Base-by-base conservation (phyloP, 176 grass and related monocot genomes). In the Leersia perrieri region DNA sequence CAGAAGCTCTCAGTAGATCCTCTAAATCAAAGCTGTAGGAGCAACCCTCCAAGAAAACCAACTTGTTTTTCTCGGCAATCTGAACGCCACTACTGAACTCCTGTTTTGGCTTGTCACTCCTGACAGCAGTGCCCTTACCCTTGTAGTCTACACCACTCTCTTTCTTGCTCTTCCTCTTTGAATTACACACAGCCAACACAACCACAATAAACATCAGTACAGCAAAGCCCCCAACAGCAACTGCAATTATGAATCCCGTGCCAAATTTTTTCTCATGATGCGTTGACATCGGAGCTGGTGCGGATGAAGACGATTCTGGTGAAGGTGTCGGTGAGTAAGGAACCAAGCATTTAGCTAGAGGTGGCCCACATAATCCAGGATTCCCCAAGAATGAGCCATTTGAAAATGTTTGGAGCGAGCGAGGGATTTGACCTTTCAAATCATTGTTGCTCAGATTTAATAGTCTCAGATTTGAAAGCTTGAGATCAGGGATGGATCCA, bases 1-100 rank as follows among this genome's bases (percentile, higher is more conserved):
- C 96, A 4, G 96, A 99, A 82, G 96, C 96, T 30, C 88, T 90
- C 34, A 99, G 83, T 62, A 99, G 75, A 80, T 99, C 96, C 86
- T 99, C 96, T 77, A 99, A 83, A 78, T 99, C 92, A 86, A 99
- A 99, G 85, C 87, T 93, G 78, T 99, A 95, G 31, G 85, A 77
- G 70, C 92, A 99, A 38, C 92, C 92, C 31, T 95, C 90, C 61
- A 99, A 89, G 88, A 95, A 99, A 61, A 91, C 82, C 49, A 99
- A 79, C 75, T 99, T 99, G 74, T 93, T 99, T 89, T 92, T 92
- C 65, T 91, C 88, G 38, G 90, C 55, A 67, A 83, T 86, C 75
- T 99, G 96, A 82, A 88, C 81, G 18, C 96, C 92, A 14, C 92
- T 99, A 79, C 87, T 93, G 70, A 87, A 91, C 75, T 95, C 86